Conservation (phyloP, 441 rosid genomes). For the Pelargonium myrrhifolium region DNA sequence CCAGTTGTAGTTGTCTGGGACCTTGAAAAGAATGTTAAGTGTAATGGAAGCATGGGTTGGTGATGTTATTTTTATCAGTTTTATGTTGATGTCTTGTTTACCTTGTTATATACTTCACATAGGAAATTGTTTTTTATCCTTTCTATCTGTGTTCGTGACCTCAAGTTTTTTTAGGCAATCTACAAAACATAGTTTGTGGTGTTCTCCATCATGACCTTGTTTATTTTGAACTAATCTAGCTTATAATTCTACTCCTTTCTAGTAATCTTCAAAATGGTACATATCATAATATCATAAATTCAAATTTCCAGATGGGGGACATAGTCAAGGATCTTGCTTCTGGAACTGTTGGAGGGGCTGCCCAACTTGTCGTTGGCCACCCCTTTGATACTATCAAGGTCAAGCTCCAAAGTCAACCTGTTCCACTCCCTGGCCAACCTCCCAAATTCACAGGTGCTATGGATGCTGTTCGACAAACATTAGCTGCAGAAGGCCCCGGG, state of each 20-base stretch:
- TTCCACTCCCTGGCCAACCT: slow-evolving; percentile 67
- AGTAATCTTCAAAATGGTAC: background rate
- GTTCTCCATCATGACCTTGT: background rate
- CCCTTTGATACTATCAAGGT: slow-evolving; percentile 97
- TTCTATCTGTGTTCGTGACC: too few species aligned
- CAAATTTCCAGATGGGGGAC: slow-evolving; percentile 60
- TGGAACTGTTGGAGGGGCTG: slow-evolving; percentile 93
- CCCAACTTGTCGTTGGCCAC: slow-evolving; percentile 80
- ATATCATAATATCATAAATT: background rate
- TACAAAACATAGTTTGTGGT: too few species aligned
- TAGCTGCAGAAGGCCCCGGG: slow-evolving; percentile 78
- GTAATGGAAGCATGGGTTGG: too few species aligned
- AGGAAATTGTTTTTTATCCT: too few species aligned
- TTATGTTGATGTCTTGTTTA: too few species aligned
- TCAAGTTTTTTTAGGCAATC: too few species aligned
- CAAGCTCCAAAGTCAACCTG: slow-evolving; percentile 93
- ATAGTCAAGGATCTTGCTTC: slow-evolving; percentile 75
- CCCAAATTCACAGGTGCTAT: slow-evolving; percentile 67
- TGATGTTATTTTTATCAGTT: too few species aligned
- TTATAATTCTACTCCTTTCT: background rate
- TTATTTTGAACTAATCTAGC: background rate
- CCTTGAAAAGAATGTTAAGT: too few species aligned
- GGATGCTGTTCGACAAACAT: slow-evolving; percentile 78
- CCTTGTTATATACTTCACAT: too few species aligned
- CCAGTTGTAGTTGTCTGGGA: too few species aligned